Evolutionary conservation across 139 green algal species (phyloP).

Genomic region (Eudorina sp.): DNA sequence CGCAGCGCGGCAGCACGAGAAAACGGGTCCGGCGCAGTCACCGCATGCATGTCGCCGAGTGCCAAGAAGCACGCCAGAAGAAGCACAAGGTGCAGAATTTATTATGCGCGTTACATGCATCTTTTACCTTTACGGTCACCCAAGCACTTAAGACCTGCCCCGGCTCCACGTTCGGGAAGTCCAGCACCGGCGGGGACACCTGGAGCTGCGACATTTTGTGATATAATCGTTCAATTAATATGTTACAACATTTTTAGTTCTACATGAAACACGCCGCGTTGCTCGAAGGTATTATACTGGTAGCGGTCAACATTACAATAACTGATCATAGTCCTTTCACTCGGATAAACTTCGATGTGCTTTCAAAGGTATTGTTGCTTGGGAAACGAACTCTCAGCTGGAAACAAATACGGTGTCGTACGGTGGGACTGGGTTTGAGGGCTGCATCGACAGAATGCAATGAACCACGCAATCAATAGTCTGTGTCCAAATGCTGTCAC

Average conservation of each 20-base stretch:
- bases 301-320: constrained; percentile 4
- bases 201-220: constrained; percentile 22
- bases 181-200: constrained; percentile 41
- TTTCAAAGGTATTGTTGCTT: too few species aligned
- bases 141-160: constrained; percentile 10
- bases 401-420: too few species aligned
- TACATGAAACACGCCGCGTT: not conserved
- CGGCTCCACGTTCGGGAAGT: constrained; percentile 32
- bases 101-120: not conserved
- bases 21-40: not conserved
- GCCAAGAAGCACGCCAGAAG: not conserved
- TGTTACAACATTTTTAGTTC: not conserved
- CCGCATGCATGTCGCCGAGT: not conserved
- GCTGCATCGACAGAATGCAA: too few species aligned
- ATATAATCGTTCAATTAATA: not conserved
- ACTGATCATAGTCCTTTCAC: too few species aligned
- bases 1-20: not conserved
- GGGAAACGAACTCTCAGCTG: too few species aligned
- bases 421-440: too few species aligned
- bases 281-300: constrained; percentile 6
- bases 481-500: too few species aligned
- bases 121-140: constrained; percentile 56
- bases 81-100: not conserved
- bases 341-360: too few species aligned
- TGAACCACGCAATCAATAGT: too few species aligned